Conservation (phyloP, 345 rosid species). For the Erysimum cheiranthoides region DNA sequence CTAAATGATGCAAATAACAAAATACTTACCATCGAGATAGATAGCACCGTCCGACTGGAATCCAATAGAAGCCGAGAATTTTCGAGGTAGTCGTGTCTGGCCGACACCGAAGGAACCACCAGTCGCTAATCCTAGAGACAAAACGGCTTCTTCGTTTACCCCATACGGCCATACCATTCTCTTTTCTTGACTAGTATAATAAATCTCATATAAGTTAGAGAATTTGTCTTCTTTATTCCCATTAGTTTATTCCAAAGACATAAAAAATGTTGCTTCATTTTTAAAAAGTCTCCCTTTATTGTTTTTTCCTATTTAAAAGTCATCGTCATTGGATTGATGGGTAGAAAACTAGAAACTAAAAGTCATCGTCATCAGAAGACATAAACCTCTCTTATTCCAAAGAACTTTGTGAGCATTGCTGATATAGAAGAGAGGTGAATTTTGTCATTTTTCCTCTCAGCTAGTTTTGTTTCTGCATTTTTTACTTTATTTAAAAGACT, state of each 20-base stretch:
- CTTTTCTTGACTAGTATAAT: constrained; percentile 37
- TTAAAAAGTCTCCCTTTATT: too few relatives aligned
- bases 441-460: neutral
- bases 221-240: too few relatives aligned
- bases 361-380: too few relatives aligned
- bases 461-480: neutral
- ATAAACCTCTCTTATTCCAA: too few relatives aligned
- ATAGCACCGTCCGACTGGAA: constrained; percentile 88
- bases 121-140: constrained; percentile 70
- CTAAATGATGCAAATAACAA: too few relatives aligned
- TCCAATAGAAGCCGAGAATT: constrained; percentile 82
- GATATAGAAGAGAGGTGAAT: neutral
- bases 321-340: too few relatives aligned
- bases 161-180: constrained; percentile 41
- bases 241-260: too few relatives aligned
- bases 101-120: constrained; percentile 57
- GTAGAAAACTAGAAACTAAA: too few relatives aligned
- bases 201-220: too few relatives aligned
- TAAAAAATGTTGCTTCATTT: too few relatives aligned
- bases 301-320: too few relatives aligned
- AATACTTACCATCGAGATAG: constrained; percentile 80
- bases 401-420: neutral
- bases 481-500: too few relatives aligned
- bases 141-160: constrained; percentile 43
- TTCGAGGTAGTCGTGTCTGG: constrained; percentile 66